Conservation (phyloP, 2,329 filamentous ascomycete species). For the Penicillium sp. region DNA sequence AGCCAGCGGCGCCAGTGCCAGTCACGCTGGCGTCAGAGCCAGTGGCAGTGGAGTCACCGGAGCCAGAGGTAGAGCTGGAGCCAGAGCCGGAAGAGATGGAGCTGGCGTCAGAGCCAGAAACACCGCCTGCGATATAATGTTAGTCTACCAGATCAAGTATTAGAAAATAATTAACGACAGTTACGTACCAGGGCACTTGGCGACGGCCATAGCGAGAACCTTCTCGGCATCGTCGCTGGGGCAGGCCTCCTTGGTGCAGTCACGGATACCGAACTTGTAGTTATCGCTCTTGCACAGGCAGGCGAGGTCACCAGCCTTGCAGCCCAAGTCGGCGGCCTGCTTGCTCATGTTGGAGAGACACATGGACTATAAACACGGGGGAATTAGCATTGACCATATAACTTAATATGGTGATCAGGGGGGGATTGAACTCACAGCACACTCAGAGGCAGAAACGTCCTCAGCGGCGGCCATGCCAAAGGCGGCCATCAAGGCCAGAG, state of each 20-base stretch:
- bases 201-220: conserved; percentile 35
- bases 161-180: background rate
- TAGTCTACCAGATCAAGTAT: background rate
- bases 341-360: conserved; percentile 47
- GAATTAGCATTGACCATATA: background rate
- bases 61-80: background rate
- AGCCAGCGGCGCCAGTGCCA: background rate
- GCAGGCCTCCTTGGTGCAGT: conserved; percentile 48
- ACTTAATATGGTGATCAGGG: background rate
- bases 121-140: conserved; percentile 11
- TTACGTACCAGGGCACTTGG: conserved; percentile 35
- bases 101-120: conserved; percentile 11
- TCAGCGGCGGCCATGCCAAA: conserved; percentile 26
- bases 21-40: background rate
- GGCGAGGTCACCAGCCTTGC: conserved; percentile 33
- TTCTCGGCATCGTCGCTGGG: conserved; percentile 35
- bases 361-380: conserved; percentile 33
- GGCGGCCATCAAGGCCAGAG: conserved; percentile 31
- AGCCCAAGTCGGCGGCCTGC: conserved; percentile 41
- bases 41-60: background rate
- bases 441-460: conserved; percentile 26
- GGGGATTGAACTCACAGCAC: conserved; percentile 26
- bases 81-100: background rate
- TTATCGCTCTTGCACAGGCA: conserved; percentile 44
- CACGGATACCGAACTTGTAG: conserved; percentile 47